phyloP scores from a whole-genome alignment of 2,329 filamentous ascomycete genomes.

The Neoarthrinium moseri region DNA sequence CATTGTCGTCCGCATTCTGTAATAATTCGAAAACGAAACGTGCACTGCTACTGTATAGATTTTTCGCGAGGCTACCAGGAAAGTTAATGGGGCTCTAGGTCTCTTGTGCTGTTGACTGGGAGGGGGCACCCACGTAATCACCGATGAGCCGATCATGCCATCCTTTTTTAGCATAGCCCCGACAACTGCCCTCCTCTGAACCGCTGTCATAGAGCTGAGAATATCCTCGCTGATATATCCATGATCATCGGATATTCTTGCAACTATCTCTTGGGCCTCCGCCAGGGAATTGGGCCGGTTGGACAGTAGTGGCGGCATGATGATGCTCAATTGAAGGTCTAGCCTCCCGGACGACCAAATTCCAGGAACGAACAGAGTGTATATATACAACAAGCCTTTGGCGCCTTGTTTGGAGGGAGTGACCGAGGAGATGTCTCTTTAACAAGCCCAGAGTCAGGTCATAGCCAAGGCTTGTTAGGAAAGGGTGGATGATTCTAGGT shows the following conservation, averaged over 20 bases:
- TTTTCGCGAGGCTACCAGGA: constrained; percentile 35
- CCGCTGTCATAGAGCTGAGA: constrained; percentile 8
- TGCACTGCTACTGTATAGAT: constrained; percentile 40
- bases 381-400: no score
- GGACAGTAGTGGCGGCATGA: no score
- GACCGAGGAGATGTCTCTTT: no score
- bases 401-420: no score
- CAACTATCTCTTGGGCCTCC: constrained; percentile 15
- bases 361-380: no score
- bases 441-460: no score
- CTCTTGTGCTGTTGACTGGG: not conserved
- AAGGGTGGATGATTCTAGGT: no score
- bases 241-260: constrained; percentile 17
- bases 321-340: no score
- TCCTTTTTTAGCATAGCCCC: constrained; percentile 16
- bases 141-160: constrained; percentile 16
- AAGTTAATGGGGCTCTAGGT: not conserved
- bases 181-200: constrained; percentile 11
- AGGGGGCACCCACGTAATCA: constrained; percentile 18
- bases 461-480: no score
- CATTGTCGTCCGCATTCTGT: constrained; percentile 55
- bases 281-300: no score
- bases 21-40: constrained; percentile 53
- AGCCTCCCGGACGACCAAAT: no score
- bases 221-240: constrained; percentile 18